Evolutionary conservation across 2,329 filamentous ascomycete species (phyloP).

Genomic region (Emergomyces orientalis): DNA sequence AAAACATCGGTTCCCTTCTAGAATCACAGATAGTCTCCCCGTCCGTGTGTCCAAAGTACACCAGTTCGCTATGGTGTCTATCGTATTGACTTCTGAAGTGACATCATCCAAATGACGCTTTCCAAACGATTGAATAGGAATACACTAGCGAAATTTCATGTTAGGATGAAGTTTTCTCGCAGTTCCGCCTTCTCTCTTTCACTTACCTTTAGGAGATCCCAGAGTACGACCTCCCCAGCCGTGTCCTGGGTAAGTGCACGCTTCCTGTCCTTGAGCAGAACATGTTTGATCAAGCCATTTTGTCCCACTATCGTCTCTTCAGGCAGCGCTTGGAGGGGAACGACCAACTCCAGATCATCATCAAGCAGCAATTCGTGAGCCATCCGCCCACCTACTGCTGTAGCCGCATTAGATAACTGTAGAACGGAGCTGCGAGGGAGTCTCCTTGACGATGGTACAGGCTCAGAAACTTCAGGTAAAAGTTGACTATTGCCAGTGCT

Average conservation of each 20-base stretch:
- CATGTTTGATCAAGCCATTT: conserved; percentile 88
- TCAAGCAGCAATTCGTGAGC: conserved; percentile 33
- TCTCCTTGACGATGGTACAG: conserved; percentile 39
- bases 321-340: conserved; percentile 59
- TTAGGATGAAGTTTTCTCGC: conserved; percentile 3
- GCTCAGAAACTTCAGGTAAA: conserved; percentile 25
- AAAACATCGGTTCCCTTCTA: conserved; percentile 94
- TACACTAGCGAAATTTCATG: conserved; percentile 50
- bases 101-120: conserved; percentile 92
- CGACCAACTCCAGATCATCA: conserved; percentile 40
- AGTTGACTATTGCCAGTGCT: conserved; percentile 24
- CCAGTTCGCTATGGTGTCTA: conserved; percentile 88
- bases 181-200: not conserved
- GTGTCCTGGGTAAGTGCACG: conserved; percentile 87
- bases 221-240: conserved; percentile 85
- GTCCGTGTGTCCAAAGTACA: conserved; percentile 91
- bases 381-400: conserved; percentile 34
- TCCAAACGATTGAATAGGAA: conserved; percentile 82
- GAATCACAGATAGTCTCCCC: conserved; percentile 76
- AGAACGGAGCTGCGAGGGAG: conserved; percentile 72
- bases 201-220: conserved; percentile 78
- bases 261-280: conserved; percentile 80
- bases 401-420: conserved; percentile 72
- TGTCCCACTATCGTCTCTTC: conserved; percentile 87
- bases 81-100: conserved; percentile 73